Evolutionary conservation across 495 filamentous ascomycete genomes (phyloP).

Genomic region (Penicillium lividum): DNA sequence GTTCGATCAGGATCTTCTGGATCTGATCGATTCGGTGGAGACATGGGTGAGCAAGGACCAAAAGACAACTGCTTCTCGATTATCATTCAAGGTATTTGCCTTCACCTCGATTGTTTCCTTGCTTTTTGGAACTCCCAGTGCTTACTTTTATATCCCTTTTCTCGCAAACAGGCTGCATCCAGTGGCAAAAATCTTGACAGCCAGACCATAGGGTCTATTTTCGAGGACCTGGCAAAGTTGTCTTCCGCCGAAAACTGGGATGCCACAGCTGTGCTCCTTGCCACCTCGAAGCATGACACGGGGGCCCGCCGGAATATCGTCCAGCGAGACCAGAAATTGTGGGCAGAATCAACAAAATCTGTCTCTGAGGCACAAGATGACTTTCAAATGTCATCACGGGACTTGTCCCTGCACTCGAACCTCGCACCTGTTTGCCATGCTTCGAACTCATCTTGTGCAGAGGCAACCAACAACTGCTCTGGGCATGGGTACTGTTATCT

Average conservation of each 20-base stretch:
- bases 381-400: conserved; percentile 13
- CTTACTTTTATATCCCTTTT: neutral
- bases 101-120: neutral
- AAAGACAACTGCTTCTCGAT: conserved; percentile 18
- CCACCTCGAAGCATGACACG: conserved; percentile 4
- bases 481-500: conserved; percentile 71
- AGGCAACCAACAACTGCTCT: conserved; percentile 68
- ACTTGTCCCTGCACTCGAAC: conserved; percentile 20
- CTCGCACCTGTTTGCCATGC: conserved; percentile 59
- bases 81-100: conserved; percentile 33
- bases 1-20: conserved; percentile 20
- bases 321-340: conserved; percentile 4
- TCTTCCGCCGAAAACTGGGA: conserved; percentile 18
- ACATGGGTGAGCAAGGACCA: conserved; percentile 26
- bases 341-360: neutral
- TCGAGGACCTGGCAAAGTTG: conserved; percentile 20
- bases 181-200: conserved; percentile 2
- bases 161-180: neutral
- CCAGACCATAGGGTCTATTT: conserved; percentile 22
- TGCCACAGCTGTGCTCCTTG: conserved; percentile 29
- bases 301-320: neutral
- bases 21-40: conserved; percentile 26
- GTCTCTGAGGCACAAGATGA: conserved; percentile 3
- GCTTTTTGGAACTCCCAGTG: neutral
- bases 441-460: conserved; percentile 59